A percentile compares a stretch with the other conserved stretches of the same genome.
These are phyloP conservation scores for Fraxinus nigra DNA, from an alignment of 305 asterid genomes.

Conservation along the genomic window DNA sequence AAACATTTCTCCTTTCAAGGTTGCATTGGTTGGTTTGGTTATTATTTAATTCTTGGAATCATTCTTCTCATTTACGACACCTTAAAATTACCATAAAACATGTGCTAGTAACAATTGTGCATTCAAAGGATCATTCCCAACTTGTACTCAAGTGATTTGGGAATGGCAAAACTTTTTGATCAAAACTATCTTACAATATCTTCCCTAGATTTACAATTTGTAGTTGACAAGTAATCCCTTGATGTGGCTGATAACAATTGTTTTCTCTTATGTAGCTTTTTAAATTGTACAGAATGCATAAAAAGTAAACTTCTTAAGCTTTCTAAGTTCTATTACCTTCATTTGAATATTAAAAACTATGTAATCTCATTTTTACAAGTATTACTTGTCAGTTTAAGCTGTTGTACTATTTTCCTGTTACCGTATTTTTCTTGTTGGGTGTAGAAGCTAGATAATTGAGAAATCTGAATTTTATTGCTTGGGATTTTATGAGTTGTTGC, in stretches of 20 bases:
- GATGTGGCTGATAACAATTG: background rate
- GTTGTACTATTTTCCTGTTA: background rate
- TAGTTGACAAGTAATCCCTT: background rate
- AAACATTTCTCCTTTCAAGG: background rate
- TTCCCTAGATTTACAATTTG: background rate
- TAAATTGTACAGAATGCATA: background rate
- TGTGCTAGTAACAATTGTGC: background rate
- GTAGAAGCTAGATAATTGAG: background rate
- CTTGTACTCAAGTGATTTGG: background rate
- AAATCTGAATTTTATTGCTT: background rate
- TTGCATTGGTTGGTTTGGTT: background rate
- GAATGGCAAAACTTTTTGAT: background rate
- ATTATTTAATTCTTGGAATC: background rate
- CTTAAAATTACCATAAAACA: background rate
- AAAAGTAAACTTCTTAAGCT: background rate
- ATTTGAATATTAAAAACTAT: background rate
- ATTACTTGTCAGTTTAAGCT: background rate
- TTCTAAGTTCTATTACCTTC: background rate
- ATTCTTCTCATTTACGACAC: background rate
- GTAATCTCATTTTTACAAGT: background rate
- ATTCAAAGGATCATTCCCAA: background rate
- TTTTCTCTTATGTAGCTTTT: background rate
- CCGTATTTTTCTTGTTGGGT: background rate
- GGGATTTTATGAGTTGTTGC: background rate
- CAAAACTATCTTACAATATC: background rate